These are phyloP conservation scores for Xylariaceae sp. DNA, from an alignment of 2,329 filamentous ascomycete species.

Conservation along the genomic window DNA sequence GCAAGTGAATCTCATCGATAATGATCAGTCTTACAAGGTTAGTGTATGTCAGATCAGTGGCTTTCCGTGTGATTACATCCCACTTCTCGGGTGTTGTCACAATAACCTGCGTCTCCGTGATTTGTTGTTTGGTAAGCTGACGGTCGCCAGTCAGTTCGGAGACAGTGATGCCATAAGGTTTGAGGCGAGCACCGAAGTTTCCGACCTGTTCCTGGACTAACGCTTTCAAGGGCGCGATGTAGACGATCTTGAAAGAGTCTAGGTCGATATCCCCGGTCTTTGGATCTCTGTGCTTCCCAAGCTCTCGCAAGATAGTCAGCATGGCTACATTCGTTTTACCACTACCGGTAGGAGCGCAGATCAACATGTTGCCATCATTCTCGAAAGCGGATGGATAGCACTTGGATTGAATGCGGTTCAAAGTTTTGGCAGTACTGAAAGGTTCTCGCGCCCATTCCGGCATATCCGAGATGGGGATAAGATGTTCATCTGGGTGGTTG, in stretches of 20 bases:
- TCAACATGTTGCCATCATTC: constrained; percentile 94
- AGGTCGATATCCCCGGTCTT: constrained; percentile 90
- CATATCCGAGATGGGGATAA: constrained; percentile 80
- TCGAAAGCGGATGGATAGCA: constrained; percentile 89
- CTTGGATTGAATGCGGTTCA: constrained; percentile 94
- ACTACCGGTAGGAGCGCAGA: constrained; percentile 94
- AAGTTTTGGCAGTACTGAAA: constrained; percentile 78
- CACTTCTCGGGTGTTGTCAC: constrained; percentile 98
- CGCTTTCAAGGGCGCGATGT: constrained; percentile 93
- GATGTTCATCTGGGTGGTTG: constrained; percentile 71
- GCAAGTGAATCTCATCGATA: constrained; percentile 95
- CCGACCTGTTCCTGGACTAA: constrained; percentile 97
- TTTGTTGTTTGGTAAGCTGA: constrained; percentile 97
- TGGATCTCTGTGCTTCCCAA: constrained; percentile 89
- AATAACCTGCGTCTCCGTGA: constrained; percentile 95
- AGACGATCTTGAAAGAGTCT: constrained; percentile 97
- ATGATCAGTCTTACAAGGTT: constrained; percentile 94
- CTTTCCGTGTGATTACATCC: constrained; percentile 98
- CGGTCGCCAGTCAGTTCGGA: constrained; percentile 96
- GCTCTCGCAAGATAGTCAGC: constrained; percentile 91
- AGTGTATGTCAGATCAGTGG: constrained; percentile 93
- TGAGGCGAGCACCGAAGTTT: constrained; percentile 89
- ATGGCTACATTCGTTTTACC: constrained; percentile 99
- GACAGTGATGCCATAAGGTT: constrained; percentile 86
- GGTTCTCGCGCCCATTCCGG: constrained; percentile 88